Evolutionary conservation across 2,329 filamentous ascomycete species (phyloP).

Genomic region (Apiospora rasikravindrae): DNA sequence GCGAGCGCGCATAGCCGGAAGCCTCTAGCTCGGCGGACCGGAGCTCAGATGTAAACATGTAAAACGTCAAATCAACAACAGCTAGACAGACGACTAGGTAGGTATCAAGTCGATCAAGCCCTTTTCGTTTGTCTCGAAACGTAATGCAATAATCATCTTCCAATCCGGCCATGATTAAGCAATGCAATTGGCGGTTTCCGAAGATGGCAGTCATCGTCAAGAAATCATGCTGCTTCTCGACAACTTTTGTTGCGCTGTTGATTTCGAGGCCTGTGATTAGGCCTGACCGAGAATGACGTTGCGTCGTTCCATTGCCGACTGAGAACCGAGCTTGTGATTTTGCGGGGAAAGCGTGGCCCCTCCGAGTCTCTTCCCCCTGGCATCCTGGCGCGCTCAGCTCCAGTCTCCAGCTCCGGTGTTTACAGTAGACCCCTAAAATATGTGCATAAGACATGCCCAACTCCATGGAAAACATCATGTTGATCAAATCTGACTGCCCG

Average conservation of each 20-base stretch:
- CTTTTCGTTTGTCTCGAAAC: neutral
- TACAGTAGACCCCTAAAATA: neutral
- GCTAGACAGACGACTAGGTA: neutral
- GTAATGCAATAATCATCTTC: neutral
- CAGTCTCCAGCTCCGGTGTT: neutral
- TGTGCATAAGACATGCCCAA: neutral
- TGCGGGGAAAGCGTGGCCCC: slow-evolving; percentile 47
- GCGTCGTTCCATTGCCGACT: slow-evolving; percentile 48
- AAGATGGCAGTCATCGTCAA: no score
- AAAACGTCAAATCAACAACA: neutral
- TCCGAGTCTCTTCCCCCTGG: no score
- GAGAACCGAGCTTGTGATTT: slow-evolving; percentile 63
- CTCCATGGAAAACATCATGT: no score
- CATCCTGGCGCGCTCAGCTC: slow-evolving; percentile 4
- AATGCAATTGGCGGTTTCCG: neutral
- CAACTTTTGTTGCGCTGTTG: neutral
- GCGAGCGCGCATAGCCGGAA: slow-evolving; percentile 20
- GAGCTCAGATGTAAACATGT: neutral
- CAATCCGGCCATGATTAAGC: neutral
- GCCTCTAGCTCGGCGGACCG: slow-evolving; percentile 20
- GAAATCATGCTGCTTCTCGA: neutral
- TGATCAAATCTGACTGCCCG: neutral
- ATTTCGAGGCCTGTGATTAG: slow-evolving; percentile 34
- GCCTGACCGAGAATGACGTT: slow-evolving; percentile 20
- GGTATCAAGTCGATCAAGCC: neutral